Base-by-base conservation (phyloP, 108 stramenopile species). In the Cylindrotheca fusiformis region DNA sequence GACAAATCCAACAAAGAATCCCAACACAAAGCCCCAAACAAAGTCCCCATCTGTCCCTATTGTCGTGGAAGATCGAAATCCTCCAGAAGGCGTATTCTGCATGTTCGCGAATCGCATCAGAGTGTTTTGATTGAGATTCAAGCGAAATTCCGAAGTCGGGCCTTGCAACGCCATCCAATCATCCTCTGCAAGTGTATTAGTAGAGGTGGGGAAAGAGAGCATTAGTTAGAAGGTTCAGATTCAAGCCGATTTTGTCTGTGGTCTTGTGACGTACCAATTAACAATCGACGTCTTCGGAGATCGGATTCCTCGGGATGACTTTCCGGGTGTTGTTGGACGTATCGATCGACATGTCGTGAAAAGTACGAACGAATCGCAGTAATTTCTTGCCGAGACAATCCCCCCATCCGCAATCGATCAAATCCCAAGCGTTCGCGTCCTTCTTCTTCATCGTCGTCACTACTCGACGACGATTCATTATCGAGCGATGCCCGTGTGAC, bases 1-100 rank as follows among this genome's bases (percentile, higher is more conserved):
- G 27, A 95, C 73, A 45, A 90, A 88, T 22, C 96, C 96, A 0
- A 95, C 83, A 75, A 95, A 92, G 65, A 88, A 94, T 36, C 96
- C 96, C 55, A 95, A 56, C 31, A 81, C 55, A 60, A 97, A 95
- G n/a, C 96, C 96, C 84, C 91, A 95, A 21, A 90, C 52, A 62
- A 97, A 94, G 52, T 97, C 96, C 21, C 91, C 78, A 50, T 88
- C 85, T 1, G 83, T 86, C 12, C 94, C 94, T n/a, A 71, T 58
- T 8, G 78, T 32, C 26, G 58, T 52, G 22, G 58, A 48, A 4
- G 41, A 8, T 0, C 48, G 55, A 0, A 49, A 4, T 23, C 31
- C 51, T 31, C 50, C 48, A 24, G 55, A 49, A 20, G 60, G 63
- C 4, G 33, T 31, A 27, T n/a, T 19, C 66, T 50, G 68, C 67